Evolutionary conservation across 352 stramenopile genomes (phyloP), one percentile per base, ranked within the genome.

Genomic region (Pythium diclinum): DNA sequence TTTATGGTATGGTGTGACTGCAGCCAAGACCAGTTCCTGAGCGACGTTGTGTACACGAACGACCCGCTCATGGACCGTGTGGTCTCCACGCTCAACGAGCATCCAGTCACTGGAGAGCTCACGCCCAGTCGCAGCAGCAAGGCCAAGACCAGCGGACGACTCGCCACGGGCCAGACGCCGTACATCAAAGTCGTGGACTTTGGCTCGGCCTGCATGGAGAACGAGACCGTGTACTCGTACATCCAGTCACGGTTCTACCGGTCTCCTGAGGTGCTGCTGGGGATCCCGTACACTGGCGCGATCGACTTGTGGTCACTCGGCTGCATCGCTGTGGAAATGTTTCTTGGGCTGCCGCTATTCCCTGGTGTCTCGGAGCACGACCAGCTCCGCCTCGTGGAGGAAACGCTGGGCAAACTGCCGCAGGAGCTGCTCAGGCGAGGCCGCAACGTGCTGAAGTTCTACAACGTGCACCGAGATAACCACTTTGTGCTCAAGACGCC

Each of bases 111-210:
- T 28, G 32, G 53, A n/a, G 28, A 3, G 9, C 3, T 3, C 34
- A 59, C 28, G 7, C 8, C 6, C 6, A 19, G n/a, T 9, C 49
- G 46, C 23, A 51, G 33, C 2, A 23, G 14, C 17, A 62, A 34
- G 13, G 10, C 63, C 57, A 48, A 23, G 14, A 40, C 32, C 13
- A 60, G 40, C 19, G 38, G 23, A 8, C 51, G 51, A 19, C 28
- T 60, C 10, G 48, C 33, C 16, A 25, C 49, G 6, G 30, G 51
- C 6, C 56, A 56, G 25, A 73, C 53, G 6, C 71, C 71, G 14
- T 57, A 72, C 23, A 56, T 83, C 23, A 99, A 99, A 65, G 79
- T 99, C 21, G 98, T 99, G 67, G 97, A 99, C 78, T 99, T 99
- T 87, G 97, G 96, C 36, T 97, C 82, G 14, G 96, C 55, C 79